phyloP scores from a whole-genome alignment of 1,284 basidiomycete genomes.

The Sutorius eximius region DNA sequence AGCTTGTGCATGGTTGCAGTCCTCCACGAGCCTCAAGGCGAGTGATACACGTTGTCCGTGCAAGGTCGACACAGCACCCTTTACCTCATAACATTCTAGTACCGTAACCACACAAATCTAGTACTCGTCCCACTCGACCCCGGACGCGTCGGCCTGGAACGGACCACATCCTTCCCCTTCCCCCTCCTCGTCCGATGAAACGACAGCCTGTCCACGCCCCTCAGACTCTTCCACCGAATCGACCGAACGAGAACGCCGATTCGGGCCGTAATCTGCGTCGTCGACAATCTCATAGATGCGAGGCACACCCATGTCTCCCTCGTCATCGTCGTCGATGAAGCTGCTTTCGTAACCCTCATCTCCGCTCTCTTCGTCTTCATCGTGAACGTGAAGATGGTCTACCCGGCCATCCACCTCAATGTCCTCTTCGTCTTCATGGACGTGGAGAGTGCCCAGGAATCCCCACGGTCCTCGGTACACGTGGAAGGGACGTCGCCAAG shows the following conservation, averaged over 20 bases:
- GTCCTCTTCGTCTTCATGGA: slow-evolving; percentile 32
- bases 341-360: slow-evolving; percentile 45
- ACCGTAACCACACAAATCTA: neutral
- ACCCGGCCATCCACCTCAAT: slow-evolving; percentile 20
- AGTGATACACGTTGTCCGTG: slow-evolving; percentile 26
- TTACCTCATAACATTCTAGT: too few species aligned
- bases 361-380: slow-evolving; percentile 29
- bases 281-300: slow-evolving; percentile 30
- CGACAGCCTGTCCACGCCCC: neutral
- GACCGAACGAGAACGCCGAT: neutral
- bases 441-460: slow-evolving; percentile 18
- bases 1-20: slow-evolving; percentile 26
- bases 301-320: slow-evolving; percentile 6
- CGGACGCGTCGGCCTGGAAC: neutral
- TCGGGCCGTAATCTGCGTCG: neutral
- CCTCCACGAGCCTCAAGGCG: neutral
- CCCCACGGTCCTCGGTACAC: slow-evolving; percentile 18
- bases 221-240: slow-evolving; percentile 5
- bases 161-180: slow-evolving; percentile 5
- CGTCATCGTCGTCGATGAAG: slow-evolving; percentile 49
- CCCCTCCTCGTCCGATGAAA: slow-evolving; percentile 22
- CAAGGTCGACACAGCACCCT: slow-evolving; percentile 16
- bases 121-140: slow-evolving; percentile 18
- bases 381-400: slow-evolving; percentile 23
- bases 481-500: slow-evolving; percentile 20